Evolutionary conservation across 2,329 filamentous ascomycete genomes (phyloP), one percentile per base, ranked within the genome.

Genomic region (Talaromyces sp.): DNA sequence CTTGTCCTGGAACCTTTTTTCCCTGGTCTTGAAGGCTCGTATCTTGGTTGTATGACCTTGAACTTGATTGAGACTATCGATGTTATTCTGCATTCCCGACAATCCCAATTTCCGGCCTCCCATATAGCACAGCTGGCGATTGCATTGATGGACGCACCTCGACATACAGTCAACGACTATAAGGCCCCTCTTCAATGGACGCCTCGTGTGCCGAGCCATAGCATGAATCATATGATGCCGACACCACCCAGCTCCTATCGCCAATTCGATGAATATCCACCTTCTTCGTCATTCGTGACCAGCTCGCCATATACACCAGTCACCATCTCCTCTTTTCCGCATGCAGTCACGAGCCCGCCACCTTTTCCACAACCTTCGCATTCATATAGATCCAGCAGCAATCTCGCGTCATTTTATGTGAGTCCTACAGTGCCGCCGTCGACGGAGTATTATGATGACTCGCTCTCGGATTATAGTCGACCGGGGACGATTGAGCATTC

Each of bases 1-100:
- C 83, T 98, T 67, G 87, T 92, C 45, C 86, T 98, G 79, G 93
- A 97, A 79, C 91, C 92, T 17, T 85, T 97, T 67, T 97, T 96
- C 76, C 93, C 93, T 2, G 92, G 96, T 75, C 90, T 97, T 70
- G 93, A 93, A 56, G 90, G 92, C 22, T 90, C 92, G 58, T 97
- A 97, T 77, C 93, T 94, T 71, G 91, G 91, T 58, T 90, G 89
- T 70, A 83, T 97, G 70, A 89, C 91, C 17, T 85, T 96, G 54
- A 84, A 85, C 1, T 92, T 93, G 0, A 88, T 98, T 36, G 92
- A 97, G 76, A 90, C 95, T 74, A 97, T 97, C 72, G 88, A 92
- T 54, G 86, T 87, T 58, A 87, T 91, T 40, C 85, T 96, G 31
- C 84, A 89, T 69, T 86, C 88, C 25, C 86, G 91, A 80, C 92